Evolutionary conservation across 2,329 filamentous ascomycete genomes (phyloP), one percentile per base, ranked within the genome.

Genomic region (Aureobasidium uvarum): DNA sequence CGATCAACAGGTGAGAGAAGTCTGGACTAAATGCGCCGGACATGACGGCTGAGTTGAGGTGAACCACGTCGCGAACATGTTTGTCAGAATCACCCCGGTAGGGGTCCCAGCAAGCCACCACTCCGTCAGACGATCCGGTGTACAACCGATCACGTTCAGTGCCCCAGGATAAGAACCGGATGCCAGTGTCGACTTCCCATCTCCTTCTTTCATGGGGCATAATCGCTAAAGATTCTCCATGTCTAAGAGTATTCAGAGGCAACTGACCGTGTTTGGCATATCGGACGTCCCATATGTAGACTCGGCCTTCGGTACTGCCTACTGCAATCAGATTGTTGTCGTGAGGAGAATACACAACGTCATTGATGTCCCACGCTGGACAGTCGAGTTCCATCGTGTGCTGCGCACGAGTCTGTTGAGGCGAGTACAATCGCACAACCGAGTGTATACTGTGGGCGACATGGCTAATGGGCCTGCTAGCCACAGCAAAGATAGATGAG

Each of bases 221-320:
- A 4, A 83, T 80, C 66, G 79, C 80, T 1, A 85, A 70, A 0
- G 84, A 81, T 0, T 73, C 70, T 0, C 81, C 83, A 69, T 88
- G 86, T 1, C 69, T 68, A 2, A 88, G 74, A 10, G 71, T 73
- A 65, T 84, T 83, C 0, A 87, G 71, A 11, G 81, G 75, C 18
- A 72, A 67, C 41, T 80, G 74, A 0, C 77, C 76, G 16, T 74
- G 74, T 28, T 67, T 67, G 4, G 70, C 70, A 50, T 66, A 72
- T 0, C 86, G 82, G 33, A 77, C 72, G 71, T 88, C 86, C 85
- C 85, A 88, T 5, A 88, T 77, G 72, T 87, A 87, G 0, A 83
- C 83, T 36, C 77, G 77, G 2, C 85, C 84, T 72, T 86, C 80
- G 0, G 86, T 88, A 67, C 85, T 86, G 13, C 85, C 84, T 14